phyloP scores from a whole-genome alignment of 352 stramenopile species.

The Pythium pyrilobum region DNA sequence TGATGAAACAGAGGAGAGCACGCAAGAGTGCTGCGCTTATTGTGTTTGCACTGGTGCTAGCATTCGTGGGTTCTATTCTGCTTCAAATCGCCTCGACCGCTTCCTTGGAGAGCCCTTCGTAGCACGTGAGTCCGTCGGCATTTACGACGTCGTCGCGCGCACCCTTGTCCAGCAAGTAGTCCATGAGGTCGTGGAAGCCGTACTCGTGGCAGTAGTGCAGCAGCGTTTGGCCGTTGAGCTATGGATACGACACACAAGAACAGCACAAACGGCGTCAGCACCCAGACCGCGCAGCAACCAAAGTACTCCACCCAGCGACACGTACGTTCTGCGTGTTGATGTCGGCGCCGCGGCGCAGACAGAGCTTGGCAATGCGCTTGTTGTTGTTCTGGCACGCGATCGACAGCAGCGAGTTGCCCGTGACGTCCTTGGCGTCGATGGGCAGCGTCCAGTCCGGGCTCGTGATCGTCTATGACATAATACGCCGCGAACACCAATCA shows the following conservation, averaged over 20 bases:
- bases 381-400: constrained; percentile 95
- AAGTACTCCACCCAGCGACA: background rate
- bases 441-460: constrained; percentile 86
- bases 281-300: too few relatives aligned
- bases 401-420: constrained; percentile 92
- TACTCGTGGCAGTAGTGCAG: constrained; percentile 94
- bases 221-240: constrained; percentile 89
- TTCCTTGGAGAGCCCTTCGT: constrained; percentile 89
- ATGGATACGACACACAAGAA: background rate
- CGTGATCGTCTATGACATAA: constrained; percentile 62
- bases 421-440: constrained; percentile 91
- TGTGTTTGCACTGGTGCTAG: too few relatives aligned
- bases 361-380: constrained; percentile 94
- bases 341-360: constrained; percentile 87
- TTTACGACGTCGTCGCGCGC: constrained; percentile 90
- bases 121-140: constrained; percentile 92
- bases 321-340: constrained; percentile 92
- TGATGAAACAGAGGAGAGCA: constrained; percentile 20
- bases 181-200: constrained; percentile 91
- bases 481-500: background rate
- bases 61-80: background rate
- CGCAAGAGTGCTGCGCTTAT: too few relatives aligned
- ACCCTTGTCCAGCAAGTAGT: constrained; percentile 95
- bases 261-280: too few relatives aligned
- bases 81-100: constrained; percentile 67